A percentile compares a stretch with the other conserved stretches of the same genome.
phyloP scores from a whole-genome alignment of 2,329 filamentous ascomycete genomes.

The Penicillium sp. region DNA sequence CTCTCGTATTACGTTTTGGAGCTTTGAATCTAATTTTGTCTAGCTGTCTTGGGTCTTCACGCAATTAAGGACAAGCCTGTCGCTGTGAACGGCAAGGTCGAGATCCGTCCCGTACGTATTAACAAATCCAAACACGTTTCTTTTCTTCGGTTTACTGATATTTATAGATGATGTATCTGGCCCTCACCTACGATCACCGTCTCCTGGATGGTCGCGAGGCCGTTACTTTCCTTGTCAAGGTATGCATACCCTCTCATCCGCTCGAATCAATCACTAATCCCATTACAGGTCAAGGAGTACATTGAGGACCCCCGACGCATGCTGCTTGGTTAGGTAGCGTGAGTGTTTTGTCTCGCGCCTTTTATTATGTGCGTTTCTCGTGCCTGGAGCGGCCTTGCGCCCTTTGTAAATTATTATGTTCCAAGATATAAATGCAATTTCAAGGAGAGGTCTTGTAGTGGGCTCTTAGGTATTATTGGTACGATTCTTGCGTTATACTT shows the following conservation, averaged over 20 bases:
- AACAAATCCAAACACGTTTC: slow-evolving; percentile 13
- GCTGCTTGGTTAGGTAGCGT: slow-evolving; percentile 58
- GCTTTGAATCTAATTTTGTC: slow-evolving; percentile 4
- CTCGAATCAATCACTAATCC: slow-evolving; percentile 12
- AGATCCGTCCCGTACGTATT: slow-evolving; percentile 69
- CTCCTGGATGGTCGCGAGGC: slow-evolving; percentile 93
- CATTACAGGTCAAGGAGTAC: slow-evolving; percentile 73
- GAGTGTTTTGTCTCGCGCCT: neutral
- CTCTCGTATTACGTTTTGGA: neutral
- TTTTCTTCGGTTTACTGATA: neutral
- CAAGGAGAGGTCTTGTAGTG: slow-evolving; percentile 7
- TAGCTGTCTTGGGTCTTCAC: slow-evolving; percentile 82
- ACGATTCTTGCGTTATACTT: neutral
- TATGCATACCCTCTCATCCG: slow-evolving; percentile 20
- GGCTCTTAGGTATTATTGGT: neutral
- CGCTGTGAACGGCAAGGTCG: slow-evolving; percentile 86
- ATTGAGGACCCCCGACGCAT: slow-evolving; percentile 94
- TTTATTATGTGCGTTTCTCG: slow-evolving; percentile 13
- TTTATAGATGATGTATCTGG: slow-evolving; percentile 89
- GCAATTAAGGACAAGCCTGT: slow-evolving; percentile 94
- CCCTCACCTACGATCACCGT: slow-evolving; percentile 95
- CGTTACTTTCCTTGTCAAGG: slow-evolving; percentile 91
- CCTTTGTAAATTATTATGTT: slow-evolving; percentile 31
- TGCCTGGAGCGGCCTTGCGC: slow-evolving; percentile 16
- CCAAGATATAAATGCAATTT: slow-evolving; percentile 22